Evolutionary conservation across 2,329 filamentous ascomycete genomes (phyloP).

Genomic region (Plectosphaerella plurivora): DNA sequence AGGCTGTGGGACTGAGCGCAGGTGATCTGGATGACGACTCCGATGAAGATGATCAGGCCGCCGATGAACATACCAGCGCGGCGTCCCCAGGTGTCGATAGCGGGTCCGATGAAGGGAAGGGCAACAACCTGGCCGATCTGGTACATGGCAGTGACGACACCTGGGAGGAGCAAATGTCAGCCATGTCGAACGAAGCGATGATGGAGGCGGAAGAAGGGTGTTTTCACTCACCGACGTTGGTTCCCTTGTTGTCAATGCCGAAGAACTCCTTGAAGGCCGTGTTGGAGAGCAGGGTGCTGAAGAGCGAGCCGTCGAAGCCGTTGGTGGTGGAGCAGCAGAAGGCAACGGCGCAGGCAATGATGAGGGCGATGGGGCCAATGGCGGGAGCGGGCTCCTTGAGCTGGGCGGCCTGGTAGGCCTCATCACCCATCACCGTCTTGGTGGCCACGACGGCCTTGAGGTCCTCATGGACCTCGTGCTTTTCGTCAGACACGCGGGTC

Average conservation of each 20-base stretch:
- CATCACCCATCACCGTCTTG: slow-evolving; percentile 2
- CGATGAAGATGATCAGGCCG: slow-evolving; percentile 34
- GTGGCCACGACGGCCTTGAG: slow-evolving; percentile 3
- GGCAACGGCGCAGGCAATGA: slow-evolving; percentile 17
- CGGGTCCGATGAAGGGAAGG: slow-evolving; percentile 40
- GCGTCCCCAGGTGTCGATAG: slow-evolving; percentile 42
- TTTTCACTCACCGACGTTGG: slow-evolving; percentile 36
- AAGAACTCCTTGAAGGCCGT: slow-evolving; percentile 44
- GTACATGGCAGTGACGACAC: slow-evolving; percentile 38
- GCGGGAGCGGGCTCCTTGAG: slow-evolving; percentile 21
- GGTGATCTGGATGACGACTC: slow-evolving; percentile 34
- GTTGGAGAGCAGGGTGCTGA: slow-evolving; percentile 49
- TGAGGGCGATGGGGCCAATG: slow-evolving; percentile 10
- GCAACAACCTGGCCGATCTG: slow-evolving; percentile 45
- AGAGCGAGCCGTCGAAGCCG: slow-evolving; percentile 46
- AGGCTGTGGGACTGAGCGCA: slow-evolving; percentile 26
- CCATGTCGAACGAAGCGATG: too few species aligned
- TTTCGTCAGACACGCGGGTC: too few species aligned
- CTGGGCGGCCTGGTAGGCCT: slow-evolving; percentile 19
- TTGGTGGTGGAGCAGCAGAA: slow-evolving; percentile 24
- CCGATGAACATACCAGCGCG: slow-evolving; percentile 40
- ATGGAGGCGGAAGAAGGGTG: not conserved
- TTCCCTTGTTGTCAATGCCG: slow-evolving; percentile 39
- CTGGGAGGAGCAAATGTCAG: not conserved
- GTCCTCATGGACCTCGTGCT: too few species aligned